A percentile compares a stretch with the other conserved stretches of the same genome.
Conservation (phyloP, 2,329 filamentous ascomycete genomes). For the Plectosphaerella sp. region DNA sequence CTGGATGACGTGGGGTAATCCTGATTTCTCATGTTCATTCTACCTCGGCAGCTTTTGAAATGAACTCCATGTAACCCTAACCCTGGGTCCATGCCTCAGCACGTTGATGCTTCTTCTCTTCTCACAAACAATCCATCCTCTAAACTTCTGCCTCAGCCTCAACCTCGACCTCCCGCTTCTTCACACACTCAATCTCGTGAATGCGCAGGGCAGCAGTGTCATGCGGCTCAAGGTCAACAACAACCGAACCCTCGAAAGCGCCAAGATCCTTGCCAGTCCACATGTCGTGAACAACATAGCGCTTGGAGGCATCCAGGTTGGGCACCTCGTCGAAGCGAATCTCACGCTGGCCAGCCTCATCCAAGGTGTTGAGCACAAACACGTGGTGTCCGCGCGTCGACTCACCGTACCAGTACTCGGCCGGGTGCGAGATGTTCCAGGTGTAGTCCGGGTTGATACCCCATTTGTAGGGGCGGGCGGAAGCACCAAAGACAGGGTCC, state of each 20-base stretch:
- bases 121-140: too few relatives aligned
- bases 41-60: too few relatives aligned
- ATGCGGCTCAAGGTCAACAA: constrained; percentile 23
- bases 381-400: constrained; percentile 38
- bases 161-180: constrained; percentile 1
- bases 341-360: constrained; percentile 24
- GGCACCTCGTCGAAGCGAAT: constrained; percentile 39
- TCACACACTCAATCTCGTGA: constrained; percentile 12
- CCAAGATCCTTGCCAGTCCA: constrained; percentile 39
- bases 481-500: constrained; percentile 33
- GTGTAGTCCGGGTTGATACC: constrained; percentile 45
- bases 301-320: constrained; percentile 20
- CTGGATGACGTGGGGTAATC: too few relatives aligned
- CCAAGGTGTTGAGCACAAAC: constrained; percentile 40
- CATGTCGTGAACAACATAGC: constrained; percentile 37
- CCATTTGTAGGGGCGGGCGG: constrained; percentile 42
- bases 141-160: too few relatives aligned
- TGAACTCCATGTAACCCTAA: too few relatives aligned
- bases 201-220: constrained; percentile 26
- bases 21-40: too few relatives aligned
- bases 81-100: too few relatives aligned
- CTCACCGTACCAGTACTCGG: constrained; percentile 44
- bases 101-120: too few relatives aligned
- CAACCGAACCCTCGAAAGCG: constrained; percentile 21
- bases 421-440: constrained; percentile 41